Evolutionary conservation across 2,329 filamentous ascomycete genomes (phyloP).

Genomic region (Magnaporthales sp.): DNA sequence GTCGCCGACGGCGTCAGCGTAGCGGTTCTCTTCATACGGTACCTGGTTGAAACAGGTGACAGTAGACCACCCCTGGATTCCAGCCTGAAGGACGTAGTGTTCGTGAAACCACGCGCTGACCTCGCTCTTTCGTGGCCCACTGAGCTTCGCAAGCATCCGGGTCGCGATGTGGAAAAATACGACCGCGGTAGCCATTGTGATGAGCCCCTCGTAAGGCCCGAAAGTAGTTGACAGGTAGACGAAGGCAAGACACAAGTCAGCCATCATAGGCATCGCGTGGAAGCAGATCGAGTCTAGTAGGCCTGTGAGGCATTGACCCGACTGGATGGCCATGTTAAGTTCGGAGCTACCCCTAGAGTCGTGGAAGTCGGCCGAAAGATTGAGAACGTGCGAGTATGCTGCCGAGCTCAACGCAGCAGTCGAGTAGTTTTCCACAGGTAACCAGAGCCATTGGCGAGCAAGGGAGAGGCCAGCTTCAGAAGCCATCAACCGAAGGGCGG

Average conservation of each 20-base stretch:
- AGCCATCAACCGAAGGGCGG: slow-evolving; percentile 38
- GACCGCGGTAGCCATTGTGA: slow-evolving; percentile 48
- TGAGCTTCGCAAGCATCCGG: slow-evolving; percentile 40
- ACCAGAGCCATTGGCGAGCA: slow-evolving; percentile 45
- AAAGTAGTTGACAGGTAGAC: slow-evolving; percentile 50
- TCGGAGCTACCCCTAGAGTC: slow-evolving; percentile 52
- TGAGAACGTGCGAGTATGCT: slow-evolving; percentile 51
- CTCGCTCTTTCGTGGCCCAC: slow-evolving; percentile 38
- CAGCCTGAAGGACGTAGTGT: slow-evolving; percentile 44
- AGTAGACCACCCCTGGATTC: slow-evolving; percentile 50
- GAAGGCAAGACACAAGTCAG: slow-evolving; percentile 51
- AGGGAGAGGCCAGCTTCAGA: slow-evolving; percentile 48
- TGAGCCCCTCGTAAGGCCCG: slow-evolving; percentile 53
- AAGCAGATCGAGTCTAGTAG: slow-evolving; percentile 51
- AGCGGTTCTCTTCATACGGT: slow-evolving; percentile 44
- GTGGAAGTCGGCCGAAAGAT: slow-evolving; percentile 52
- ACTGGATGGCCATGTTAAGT: slow-evolving; percentile 47
- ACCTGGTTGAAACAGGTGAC: slow-evolving; percentile 53
- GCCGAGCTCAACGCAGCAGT: slow-evolving; percentile 43
- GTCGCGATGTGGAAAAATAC: slow-evolving; percentile 47
- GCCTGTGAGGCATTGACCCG: slow-evolving; percentile 43
- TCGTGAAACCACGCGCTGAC: slow-evolving; percentile 46
- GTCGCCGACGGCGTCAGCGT: slow-evolving; percentile 38
- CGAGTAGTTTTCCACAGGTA: slow-evolving; percentile 49
- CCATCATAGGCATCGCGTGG: slow-evolving; percentile 48